Percentiles rank a stretch among this genome's conserved stretches.
Evolutionary conservation across 2,329 filamentous ascomycete species (phyloP).

Genomic region (Neocatenulostroma microsporum): DNA sequence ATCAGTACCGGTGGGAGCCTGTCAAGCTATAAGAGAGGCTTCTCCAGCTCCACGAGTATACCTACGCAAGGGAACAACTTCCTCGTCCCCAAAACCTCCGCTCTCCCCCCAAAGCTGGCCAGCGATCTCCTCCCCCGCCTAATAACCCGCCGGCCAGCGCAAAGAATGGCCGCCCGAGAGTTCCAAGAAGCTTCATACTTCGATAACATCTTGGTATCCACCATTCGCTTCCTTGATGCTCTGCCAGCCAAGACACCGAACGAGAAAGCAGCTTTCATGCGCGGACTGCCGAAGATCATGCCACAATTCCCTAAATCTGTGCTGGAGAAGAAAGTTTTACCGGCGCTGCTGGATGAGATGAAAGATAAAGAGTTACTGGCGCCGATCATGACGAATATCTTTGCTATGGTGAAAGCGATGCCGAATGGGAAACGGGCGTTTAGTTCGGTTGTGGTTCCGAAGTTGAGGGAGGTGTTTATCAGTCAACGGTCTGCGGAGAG

Average conservation of each 20-base stretch:
- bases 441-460: slow-evolving; percentile 76
- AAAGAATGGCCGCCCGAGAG: slow-evolving; percentile 77
- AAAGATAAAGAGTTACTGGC: slow-evolving; percentile 85
- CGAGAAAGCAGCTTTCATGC: slow-evolving; percentile 87
- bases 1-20: slow-evolving; percentile 72
- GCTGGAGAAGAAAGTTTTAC: slow-evolving; percentile 88
- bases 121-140: slow-evolving; percentile 71
- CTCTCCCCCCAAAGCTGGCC: slow-evolving; percentile 71
- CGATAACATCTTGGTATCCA: slow-evolving; percentile 92
- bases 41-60: slow-evolving; percentile 68
- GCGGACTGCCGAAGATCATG: slow-evolving; percentile 76
- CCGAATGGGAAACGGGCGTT: slow-evolving; percentile 72
- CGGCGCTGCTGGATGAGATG: slow-evolving; percentile 80
- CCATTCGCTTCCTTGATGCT: slow-evolving; percentile 86
- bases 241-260: slow-evolving; percentile 85
- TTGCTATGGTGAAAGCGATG: slow-evolving; percentile 75
- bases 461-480: slow-evolving; percentile 74
- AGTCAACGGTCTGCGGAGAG: slow-evolving; percentile 49
- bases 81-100: slow-evolving; percentile 57
- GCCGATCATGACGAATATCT: slow-evolving; percentile 80
- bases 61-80: slow-evolving; percentile 79
- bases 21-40: slow-evolving; percentile 76
- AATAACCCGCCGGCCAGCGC: slow-evolving; percentile 78
- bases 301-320: slow-evolving; percentile 90
- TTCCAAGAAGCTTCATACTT: slow-evolving; percentile 96